Base-by-base conservation (phyloP, 371 early-diverging fungal genomes). In the Mortierella sp. region DNA sequence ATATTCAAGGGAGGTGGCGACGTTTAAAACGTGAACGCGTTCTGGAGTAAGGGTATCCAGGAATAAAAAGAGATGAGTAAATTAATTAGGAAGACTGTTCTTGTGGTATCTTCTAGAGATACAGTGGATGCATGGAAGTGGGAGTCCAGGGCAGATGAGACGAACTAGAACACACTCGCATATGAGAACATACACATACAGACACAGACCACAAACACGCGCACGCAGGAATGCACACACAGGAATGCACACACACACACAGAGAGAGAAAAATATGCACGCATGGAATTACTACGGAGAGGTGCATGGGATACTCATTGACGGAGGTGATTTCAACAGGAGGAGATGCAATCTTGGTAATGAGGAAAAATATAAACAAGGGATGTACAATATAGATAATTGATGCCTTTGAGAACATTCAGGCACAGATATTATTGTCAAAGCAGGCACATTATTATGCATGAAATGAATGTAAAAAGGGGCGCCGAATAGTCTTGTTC, bases 41-140 rank as follows among this genome's bases (percentile, higher is more conserved):
- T 52, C 52, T 52, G 52, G 52, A 52, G 8, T 52, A 52, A 52
- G 52, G 52, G 24, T 52, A 52, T 52, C 52, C 52, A 52, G 20
- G 2, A 52, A n/a, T n/a, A 22, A 52, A 52, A 52, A 52, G 24
- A 1, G 20, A 52, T 20, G 24, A 52, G 18, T 5, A 52, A 52
- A 52, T 22, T 22, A 52, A n/a, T 52, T 51, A 51, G 20, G 16
- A 52, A 52, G 20, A 8, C 20, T 52, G 20, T 45, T 10, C 52
- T 20, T 20, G 22, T 52, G 24, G 52, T 24, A n/a, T 24, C 20
- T 18, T 18, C 20, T 47, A 18, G 18, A 18, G 20, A 47, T 47
- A 18, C 47, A 18, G 26, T 52, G 22, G 52, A 52, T 22, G 11
- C 20, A 52, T 6, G 52, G 52, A 22, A 22, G 11, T 52, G 22